phyloP scores from a whole-genome alignment of 306 rosid genomes.

The Luffa aegyptiaca region DNA sequence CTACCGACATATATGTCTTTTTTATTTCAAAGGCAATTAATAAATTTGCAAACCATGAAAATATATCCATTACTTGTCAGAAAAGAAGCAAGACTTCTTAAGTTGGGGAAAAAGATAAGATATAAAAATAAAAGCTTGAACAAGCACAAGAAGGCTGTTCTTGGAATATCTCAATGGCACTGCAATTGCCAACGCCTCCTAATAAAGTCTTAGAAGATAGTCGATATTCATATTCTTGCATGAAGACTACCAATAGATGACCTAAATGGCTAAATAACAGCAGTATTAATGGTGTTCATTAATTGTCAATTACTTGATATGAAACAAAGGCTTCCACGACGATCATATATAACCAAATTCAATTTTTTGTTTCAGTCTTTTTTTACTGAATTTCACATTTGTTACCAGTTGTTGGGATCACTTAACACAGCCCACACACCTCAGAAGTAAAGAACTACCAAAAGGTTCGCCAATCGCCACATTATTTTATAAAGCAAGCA shows the following conservation, averaged over 20 bases:
- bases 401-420: not conserved
- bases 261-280: not conserved
- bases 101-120: not conserved
- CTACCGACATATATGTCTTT: not conserved
- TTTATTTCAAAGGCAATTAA: not conserved
- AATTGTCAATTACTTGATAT: not conserved
- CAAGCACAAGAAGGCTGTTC: not conserved
- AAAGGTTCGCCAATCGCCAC: not conserved
- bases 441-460: not conserved
- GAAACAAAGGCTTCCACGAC: not conserved
- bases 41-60: not conserved
- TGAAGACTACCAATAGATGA: not conserved
- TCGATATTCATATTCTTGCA: not conserved
- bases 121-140: not conserved
- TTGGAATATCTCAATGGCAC: not conserved
- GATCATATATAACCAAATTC: not conserved
- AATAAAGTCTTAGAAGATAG: not conserved
- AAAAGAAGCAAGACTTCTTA: not conserved
- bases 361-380: not conserved
- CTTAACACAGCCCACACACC: not conserved
- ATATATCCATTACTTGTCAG: not conserved
- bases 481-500: not conserved
- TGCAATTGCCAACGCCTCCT: not conserved
- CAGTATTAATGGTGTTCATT: not conserved
- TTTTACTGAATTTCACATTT: not conserved